Evolutionary conservation across 2,329 filamentous ascomycete species (phyloP), one percentile per base, ranked within the genome.

Genomic region (Chaetomium strumarium): DNA sequence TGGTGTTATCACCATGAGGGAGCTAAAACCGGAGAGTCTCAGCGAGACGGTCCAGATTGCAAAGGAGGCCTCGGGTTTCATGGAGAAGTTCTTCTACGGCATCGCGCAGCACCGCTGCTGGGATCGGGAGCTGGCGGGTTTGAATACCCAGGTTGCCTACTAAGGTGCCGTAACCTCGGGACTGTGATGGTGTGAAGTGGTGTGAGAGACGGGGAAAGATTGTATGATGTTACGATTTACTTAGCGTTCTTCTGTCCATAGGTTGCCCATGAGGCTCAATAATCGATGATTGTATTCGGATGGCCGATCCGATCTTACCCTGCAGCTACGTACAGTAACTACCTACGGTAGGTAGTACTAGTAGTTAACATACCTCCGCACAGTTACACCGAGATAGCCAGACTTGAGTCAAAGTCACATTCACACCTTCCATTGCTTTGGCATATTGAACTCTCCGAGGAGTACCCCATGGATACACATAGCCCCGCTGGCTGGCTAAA

Each of bases 101-200:
- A 82, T 93, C 49, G 80, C 83, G 19, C 78, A 82, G 70, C 88
- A 93, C 64, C 79, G 83, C 63, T 87, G 86, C 66, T 95, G 81
- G 70, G 75, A 83, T 48, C 75, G 89, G 19, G 88, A 95, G 74
- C 55, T 86, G 66, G 82, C 87, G 58, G 88, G 88, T 0, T 67
- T 92, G 61, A 79, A 71, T 48, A 68, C 72, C 2, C 76, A 81
- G 74, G 79, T 92, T 53, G 85, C 87, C 1, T 92, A 85, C 62
- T 91, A 19, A 41, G 19, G 17, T 34, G 12, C 10, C 11, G 3
- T 11, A 34, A 10, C 33, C 3, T 34, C 11, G 33, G 12, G 33
- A 34, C 11, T 34, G 33, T 34, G 33, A 10, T 11, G 33, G 11
- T 12, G 10, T 11, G 9, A 12, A 7, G 31, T 33, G 31, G 31